A percentile compares a stretch with the other conserved stretches of the same genome.
Conservation (phyloP, 2,329 filamentous ascomycete genomes). For the Beauveria sp. region DNA sequence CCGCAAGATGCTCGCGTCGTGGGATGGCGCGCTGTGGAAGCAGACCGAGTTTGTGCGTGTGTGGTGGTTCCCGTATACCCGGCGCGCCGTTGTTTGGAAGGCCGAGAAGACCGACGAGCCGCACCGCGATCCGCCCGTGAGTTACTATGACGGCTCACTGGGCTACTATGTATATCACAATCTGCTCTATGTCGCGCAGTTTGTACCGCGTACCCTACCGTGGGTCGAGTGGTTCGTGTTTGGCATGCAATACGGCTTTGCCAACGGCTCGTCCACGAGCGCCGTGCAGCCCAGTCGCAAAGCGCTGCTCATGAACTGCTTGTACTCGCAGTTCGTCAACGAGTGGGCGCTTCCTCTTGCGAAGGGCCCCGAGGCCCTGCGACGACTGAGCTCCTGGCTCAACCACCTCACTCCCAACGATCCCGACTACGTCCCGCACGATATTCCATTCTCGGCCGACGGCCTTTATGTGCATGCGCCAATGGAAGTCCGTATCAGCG, state of each 20-base stretch:
- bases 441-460: constrained; percentile 73
- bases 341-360: constrained; percentile 90
- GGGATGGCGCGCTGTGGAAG: constrained; percentile 72
- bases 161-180: constrained; percentile 92
- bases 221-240: constrained; percentile 96
- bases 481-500: constrained; percentile 79
- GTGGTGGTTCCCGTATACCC: constrained; percentile 96
- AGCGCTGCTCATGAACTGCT: constrained; percentile 89
- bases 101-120: constrained; percentile 69
- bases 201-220: constrained; percentile 70
- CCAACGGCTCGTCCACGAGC: constrained; percentile 56
- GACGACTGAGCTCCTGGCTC: constrained; percentile 79
- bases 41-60: constrained; percentile 83
- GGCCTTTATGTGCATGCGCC: constrained; percentile 83
- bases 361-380: constrained; percentile 80
- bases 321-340: constrained; percentile 98
- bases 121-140: constrained; percentile 49
- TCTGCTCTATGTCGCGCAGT: constrained; percentile 72
- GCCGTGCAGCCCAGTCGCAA: constrained; percentile 73
- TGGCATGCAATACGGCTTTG: constrained; percentile 94
- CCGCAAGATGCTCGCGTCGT: constrained; percentile 58
- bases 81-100: constrained; percentile 80
- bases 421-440: constrained; percentile 52
- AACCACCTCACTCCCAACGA: constrained; percentile 56
- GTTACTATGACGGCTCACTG: constrained; percentile 73